phyloP scores from a whole-genome alignment of 2,329 filamentous ascomycete genomes.

The Didymellaceae sp. region DNA sequence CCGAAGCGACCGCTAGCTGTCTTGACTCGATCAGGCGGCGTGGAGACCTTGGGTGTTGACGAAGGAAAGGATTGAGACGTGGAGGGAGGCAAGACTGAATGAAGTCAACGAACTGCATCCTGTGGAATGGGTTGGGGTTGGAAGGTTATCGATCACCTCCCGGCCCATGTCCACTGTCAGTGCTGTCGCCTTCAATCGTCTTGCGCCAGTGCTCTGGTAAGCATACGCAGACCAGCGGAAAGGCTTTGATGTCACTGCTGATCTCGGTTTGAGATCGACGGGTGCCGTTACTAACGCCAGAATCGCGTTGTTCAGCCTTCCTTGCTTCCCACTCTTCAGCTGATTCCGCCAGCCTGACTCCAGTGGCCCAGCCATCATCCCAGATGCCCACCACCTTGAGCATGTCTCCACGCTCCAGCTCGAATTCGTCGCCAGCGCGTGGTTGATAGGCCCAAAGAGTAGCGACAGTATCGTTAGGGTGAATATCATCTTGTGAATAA shows the following conservation, averaged over 20 bases:
- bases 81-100: conserved; percentile 32
- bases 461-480: conserved; percentile 86
- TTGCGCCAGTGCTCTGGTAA: conserved; percentile 95
- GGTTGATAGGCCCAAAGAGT: conserved; percentile 97
- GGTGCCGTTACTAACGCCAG: conserved; percentile 86
- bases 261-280: conserved; percentile 39
- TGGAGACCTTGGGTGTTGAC: conserved; percentile 2
- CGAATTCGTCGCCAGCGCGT: conserved; percentile 89
- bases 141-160: conserved; percentile 45
- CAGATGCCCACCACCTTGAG: conserved; percentile 97
- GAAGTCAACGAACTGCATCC: conserved; percentile 33
- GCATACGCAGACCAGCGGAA: conserved; percentile 95
- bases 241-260: conserved; percentile 90
- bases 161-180: conserved; percentile 38
- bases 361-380: conserved; percentile 99
- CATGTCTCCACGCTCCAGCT: conserved; percentile 95
- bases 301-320: conserved; percentile 82
- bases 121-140: conserved; percentile 32
- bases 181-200: conserved; percentile 85
- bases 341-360: conserved; percentile 78
- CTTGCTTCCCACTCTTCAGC: conserved; percentile 89
- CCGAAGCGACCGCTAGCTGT: conserved; percentile 7
- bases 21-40: not conserved
- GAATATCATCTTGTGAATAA: conserved; percentile 96
- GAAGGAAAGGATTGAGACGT: conserved; percentile 20